Conservation (phyloP, 331 rosid genomes). For the Phaseolus coccineus region DNA sequence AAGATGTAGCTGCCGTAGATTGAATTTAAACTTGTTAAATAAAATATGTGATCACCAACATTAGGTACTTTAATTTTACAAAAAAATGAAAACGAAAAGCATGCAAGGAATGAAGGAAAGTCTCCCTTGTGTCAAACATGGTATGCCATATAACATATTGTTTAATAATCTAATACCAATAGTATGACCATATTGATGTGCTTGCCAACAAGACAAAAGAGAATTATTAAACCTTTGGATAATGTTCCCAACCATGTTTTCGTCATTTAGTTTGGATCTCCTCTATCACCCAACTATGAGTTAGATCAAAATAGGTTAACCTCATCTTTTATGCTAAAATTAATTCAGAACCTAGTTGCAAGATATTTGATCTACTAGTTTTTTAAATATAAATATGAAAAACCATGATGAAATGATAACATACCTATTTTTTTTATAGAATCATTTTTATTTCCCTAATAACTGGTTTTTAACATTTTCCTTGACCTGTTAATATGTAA, state of each 20-base stretch:
- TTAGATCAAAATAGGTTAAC: too few species aligned
- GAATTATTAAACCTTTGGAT: neutral
- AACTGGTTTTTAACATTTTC: too few species aligned
- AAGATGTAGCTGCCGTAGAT: neutral
- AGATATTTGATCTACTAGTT: too few species aligned
- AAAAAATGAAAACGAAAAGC: neutral
- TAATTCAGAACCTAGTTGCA: too few species aligned
- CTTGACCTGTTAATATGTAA: too few species aligned
- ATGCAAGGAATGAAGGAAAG: neutral
- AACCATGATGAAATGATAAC: too few species aligned
- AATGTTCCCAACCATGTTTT: neutral
- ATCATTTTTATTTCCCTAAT: too few species aligned
- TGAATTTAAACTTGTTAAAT: neutral
- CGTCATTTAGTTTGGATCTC: neutral
- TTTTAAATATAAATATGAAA: too few species aligned
- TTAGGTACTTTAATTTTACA: neutral
- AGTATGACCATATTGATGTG: neutral
- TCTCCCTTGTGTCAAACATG: neutral
- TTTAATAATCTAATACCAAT: neutral
- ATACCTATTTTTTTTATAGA: too few species aligned
- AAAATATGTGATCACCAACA: neutral
- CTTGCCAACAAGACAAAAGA: neutral
- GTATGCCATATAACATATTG: neutral
- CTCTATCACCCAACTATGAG: neutral
- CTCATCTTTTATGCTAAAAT: too few species aligned